Base-by-base conservation (phyloP, 2,329 filamentous ascomycete species). In the Epichloe coenophiala region DNA sequence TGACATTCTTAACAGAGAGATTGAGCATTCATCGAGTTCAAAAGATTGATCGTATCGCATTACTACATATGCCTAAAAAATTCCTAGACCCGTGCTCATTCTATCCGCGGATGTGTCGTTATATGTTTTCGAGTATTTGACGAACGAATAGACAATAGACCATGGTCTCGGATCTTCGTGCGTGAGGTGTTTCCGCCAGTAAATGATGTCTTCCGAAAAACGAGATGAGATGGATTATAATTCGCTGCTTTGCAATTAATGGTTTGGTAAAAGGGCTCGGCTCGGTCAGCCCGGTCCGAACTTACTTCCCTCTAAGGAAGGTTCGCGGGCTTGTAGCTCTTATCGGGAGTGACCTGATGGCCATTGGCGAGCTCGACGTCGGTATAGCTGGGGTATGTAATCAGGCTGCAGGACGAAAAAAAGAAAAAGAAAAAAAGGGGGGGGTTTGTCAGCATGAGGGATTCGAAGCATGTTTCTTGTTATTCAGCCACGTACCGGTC, bases 371-470 rank as follows among this genome's bases (percentile, higher is more conserved):
- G n/a, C 45, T 54, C 27, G 7, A 5, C 19, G 57, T 80, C 77
- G 57, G 69, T 74, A 60, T 78, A 80, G 40, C 71, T 67, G 33
- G 76, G 75, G 64, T 66, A 80, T 53, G 70, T 60, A 51, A 79
- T 78, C 54, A 68, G 64, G 45, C 62, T 50, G 23, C 2, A 15
- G 17, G 8, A 2, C 17, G 17, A 17, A 2, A 17, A 5, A 42
- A 9, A 13, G 4, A 2, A 13, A 13, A 4, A 42, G 9, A 21
- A 27, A 2, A 13, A 5, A 17, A 17, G 17, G 17, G 17, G 17
- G 17, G 17, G 5, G 5, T 2, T 21, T 21, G 19, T 21, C 17
- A 41, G 8, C 0, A 6, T 6, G 27, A 4, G 27, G 27, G 8
- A 31, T 1, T 31, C 27, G 27, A 31, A 31, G 27, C 27, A 31